Conservation (phyloP, 108 stramenopile genomes). For the Fragilaria radians region DNA sequence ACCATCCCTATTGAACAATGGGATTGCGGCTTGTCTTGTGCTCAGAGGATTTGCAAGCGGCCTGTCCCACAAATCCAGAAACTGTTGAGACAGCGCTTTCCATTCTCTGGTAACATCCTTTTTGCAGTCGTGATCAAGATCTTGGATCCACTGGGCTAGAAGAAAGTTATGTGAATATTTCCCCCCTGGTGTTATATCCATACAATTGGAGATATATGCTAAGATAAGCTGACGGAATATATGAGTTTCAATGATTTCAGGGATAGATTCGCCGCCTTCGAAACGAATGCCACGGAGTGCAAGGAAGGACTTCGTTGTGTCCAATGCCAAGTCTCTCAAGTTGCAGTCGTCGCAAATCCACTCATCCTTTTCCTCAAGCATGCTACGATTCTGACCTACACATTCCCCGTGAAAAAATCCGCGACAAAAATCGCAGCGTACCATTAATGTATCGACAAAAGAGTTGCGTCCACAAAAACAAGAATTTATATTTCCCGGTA, state of each 20-base stretch:
- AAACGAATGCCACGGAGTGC: constrained; percentile 1
- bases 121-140: constrained; percentile 14
- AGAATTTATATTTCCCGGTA: constrained; percentile 26
- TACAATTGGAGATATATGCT: constrained; percentile 37
- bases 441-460: constrained; percentile 55
- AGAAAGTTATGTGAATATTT: constrained; percentile 45
- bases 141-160: constrained; percentile 71
- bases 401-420: constrained; percentile 69
- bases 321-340: constrained; percentile 42
- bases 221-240: constrained; percentile 63
- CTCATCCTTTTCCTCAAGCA: constrained; percentile 27
- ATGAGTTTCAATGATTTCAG: constrained; percentile 20
- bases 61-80: constrained; percentile 40
- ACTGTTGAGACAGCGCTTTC: constrained; percentile 24
- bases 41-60: not conserved
- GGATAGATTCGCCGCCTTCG: not conserved
- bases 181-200: constrained; percentile 24
- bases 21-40: not conserved
- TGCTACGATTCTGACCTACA: constrained; percentile 61
- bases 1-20: constrained; percentile 27
- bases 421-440: constrained; percentile 84
- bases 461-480: constrained; percentile 64
- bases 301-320: constrained; percentile 33
- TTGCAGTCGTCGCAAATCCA: constrained; percentile 86
- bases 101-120: constrained; percentile 22